Evolutionary conservation across 2,329 filamentous ascomycete genomes (phyloP), one percentile per base, ranked within the genome.

Genomic region (Didymella lethalis): DNA sequence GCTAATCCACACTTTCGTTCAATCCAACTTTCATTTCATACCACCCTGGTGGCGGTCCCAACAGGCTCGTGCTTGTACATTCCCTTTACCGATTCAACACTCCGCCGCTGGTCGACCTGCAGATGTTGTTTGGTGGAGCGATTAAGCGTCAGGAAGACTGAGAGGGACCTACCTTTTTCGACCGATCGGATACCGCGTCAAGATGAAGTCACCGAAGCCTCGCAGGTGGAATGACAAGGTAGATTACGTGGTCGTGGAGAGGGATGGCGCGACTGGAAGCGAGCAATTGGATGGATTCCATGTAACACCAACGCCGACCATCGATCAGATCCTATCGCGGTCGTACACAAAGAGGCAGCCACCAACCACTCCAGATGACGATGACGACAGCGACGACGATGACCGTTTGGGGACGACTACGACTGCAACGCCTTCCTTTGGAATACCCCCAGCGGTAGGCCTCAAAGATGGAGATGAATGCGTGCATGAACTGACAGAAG

Each of bases 101-200:
- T 41, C 49, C 51, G 64, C 63, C 63, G 61, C 68, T 65, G 64
- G 64, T 62, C 65, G 63, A 64, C 53, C 59, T 69, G 69, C 72
- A 74, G 72, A 77, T 77, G 75, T 71, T 66, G 61, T 67, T 71
- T 68, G 70, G 66, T 68, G 65, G 63, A 64, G 52, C 63, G 55
- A 61, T 65, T 63, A 58, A 71, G 61, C 66, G 68, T 70, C 68
- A 67, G 70, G 68, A 75, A 72, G 69, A 69, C 65, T 76, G 73
- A 75, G 63, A 68, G 70, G 67, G 68, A 64, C 59, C 49, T 59
- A 61, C 54, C 66, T 64, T 59, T 67, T 64, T 61, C 65, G 55
- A 69, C 54, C 67, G 52, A 63, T 58, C 49, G 38, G 59, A 47
- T 52, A 59, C 48, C 63, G 64, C 64, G 66, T 54, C 67, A 68